Base-by-base conservation (phyloP, 305 asterid genomes). In the Fraxinus sp. region DNA sequence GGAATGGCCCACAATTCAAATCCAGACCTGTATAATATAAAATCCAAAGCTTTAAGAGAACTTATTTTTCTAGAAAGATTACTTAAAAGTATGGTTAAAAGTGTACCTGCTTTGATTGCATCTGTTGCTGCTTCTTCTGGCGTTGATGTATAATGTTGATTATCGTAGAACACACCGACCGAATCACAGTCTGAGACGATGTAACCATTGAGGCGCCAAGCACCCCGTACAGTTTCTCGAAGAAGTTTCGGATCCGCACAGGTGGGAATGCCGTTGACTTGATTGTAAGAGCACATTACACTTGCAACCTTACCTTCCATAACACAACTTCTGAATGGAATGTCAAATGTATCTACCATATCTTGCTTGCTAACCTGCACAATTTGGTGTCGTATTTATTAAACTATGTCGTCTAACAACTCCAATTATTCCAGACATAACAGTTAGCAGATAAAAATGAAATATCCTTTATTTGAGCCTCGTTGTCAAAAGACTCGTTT, bases 161-260 rank as follows among this genome's bases (percentile, higher is more conserved):
- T 92, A 37, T 92, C 96, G 39, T 90, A 95, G 83, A 95, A 88
- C n/a, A 92, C 97, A 18, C 96, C 92, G 0, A 95, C 97, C 0
- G 98, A 92, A 83, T 95, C 98, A 36, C 98, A 95, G 62, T 95
- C 97, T 0, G 97, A 93, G 73, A 95, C 98, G n/a, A 95, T 93
- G 86, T 84, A 92, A 84, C 98, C 97, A 59, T 95, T 87, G 77
- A 95, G 93, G 79, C 88, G 90, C 98, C 98, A 95, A 37, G 92
- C 92, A 3, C 97, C 97, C n/a, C 98, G 91, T 0, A 93, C 82
- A 0, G 94, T 93, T 71, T 90, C 89, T 9, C 89, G 90, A 55
- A 95, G 96, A 57, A 95, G 93, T 73, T 84, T 77, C 16, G 97
- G 97, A 76, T 95, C 97, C 3, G 97, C 98, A 77, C 98, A 95